Evolutionary conservation across 1,139 yeast species (phyloP), one percentile per base, ranked within the genome.

Genomic region (Yarrowia galli): DNA sequence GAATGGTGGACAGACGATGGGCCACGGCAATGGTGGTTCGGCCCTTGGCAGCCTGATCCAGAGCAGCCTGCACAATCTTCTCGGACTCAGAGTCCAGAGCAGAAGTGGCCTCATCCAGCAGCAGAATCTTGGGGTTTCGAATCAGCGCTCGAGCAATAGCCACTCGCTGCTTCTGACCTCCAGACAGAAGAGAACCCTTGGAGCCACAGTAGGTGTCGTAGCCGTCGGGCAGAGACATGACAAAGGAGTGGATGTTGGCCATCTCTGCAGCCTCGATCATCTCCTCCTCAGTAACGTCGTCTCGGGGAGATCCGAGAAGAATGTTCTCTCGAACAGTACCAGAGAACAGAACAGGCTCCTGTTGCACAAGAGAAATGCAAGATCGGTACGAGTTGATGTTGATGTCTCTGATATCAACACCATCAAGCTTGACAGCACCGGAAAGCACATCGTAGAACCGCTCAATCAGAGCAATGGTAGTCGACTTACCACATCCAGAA

Each of bases 401-500:
- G 74, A 88, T 84, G n/a, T 84, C 83, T n/a, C 84, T 78, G 63
- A 95, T 86, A 72, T 90, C 86, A 70, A 87, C 84, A 13, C 89
- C 91, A 74, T 92, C 96, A 25, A 93, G 82, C 35, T 82, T 72
- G 18, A 93, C 87, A 60, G 78, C 73, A 9, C 99, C 98, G 0
- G 80, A 74, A 3, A 81, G 74, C 2, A 97, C 96, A 71, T 90
- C 88, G 76, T 93, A 93, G 76, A 91, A 92, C 69, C 96, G 81
- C 72, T 92, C 84, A 68, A 92, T 79, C 67, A 93, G 80, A 35
- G 93, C 89, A n/a, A 96, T 89, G 43, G 96, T 88, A 0, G 98
- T 93, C 1, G 97, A 90, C 78, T 93, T 93, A 48, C 98, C 98
- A 73, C 96, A 87, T 6, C 98, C 98, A 4, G 97, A 91, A 1